Evolutionary conservation across 371 early-diverging fungal genomes (phyloP).

Genomic region (Astathelohania contejeani): DNA sequence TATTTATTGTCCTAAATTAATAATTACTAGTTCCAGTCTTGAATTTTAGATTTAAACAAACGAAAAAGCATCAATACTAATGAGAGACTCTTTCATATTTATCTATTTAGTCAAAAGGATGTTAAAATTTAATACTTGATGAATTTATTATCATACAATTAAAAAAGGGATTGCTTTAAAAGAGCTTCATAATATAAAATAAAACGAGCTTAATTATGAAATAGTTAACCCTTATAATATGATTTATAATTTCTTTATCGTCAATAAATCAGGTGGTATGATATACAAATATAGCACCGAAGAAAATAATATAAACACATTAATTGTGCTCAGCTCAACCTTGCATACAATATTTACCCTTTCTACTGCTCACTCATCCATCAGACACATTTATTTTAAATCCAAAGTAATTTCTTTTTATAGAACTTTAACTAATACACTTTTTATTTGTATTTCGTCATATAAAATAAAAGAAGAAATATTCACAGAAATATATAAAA

Average conservation of each 20-base stretch:
- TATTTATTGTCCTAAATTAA: too few species aligned
- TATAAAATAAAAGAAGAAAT: not conserved
- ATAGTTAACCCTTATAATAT: too few species aligned
- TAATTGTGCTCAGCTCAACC: slow-evolving; percentile 19
- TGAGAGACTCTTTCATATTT: too few species aligned
- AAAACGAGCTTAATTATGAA: not conserved
- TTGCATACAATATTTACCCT: slow-evolving; percentile 20
- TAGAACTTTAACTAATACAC: not conserved
- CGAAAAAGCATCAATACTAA: too few species aligned
- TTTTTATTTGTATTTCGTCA: not conserved
- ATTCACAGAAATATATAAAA: slow-evolving; percentile 8
- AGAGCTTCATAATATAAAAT: not conserved
- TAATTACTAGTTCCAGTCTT: too few species aligned
- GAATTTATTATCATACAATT: too few species aligned
- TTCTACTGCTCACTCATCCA: not conserved
- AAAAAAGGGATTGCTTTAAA: not conserved
- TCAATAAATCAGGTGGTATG: slow-evolving; percentile 42
- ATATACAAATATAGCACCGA: slow-evolving; percentile 13
- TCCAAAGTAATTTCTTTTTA: not conserved
- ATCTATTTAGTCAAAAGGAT: too few species aligned
- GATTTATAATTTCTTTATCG: slow-evolving; percentile 27
- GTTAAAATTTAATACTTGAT: too few species aligned
- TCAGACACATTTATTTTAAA: not conserved
- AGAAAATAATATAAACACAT: slow-evolving; percentile 11
- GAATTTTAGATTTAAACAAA: too few species aligned